These are phyloP conservation scores for Paratrypanosoma confusum DNA, from an alignment of 208 protist genomes.

Conservation along the genomic window DNA sequence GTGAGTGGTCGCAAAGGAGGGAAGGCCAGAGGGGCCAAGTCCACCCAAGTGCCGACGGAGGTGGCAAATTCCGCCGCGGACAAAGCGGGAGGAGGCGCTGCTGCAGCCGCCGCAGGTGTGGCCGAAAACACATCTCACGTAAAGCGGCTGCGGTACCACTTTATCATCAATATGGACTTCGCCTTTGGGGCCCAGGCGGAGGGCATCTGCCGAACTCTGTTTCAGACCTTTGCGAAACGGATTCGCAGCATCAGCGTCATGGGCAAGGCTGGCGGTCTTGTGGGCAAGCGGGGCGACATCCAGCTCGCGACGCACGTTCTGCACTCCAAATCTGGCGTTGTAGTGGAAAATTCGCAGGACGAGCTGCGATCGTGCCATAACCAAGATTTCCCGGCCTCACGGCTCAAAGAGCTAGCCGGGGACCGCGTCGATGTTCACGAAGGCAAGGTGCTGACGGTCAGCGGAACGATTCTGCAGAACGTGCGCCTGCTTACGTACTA, in stretches of 20 bases:
- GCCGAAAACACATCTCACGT: neutral
- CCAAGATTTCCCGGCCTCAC: conserved; percentile 41
- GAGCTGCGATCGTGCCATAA: conserved; percentile 76
- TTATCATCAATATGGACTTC: conserved; percentile 90
- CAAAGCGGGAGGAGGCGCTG: too few species aligned
- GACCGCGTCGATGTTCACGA: conserved; percentile 40
- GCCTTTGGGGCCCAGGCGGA: conserved; percentile 84
- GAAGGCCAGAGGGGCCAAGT: too few species aligned
- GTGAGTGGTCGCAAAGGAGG: too few species aligned
- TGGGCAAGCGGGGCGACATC: conserved; percentile 81
- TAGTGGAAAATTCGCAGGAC: conserved; percentile 74
- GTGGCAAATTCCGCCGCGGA: too few species aligned
- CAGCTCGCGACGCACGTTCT: conserved; percentile 77
- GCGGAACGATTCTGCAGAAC: conserved; percentile 84
- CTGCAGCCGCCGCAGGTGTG: too few species aligned
- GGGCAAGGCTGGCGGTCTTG: conserved; percentile 81
- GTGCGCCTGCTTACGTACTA: conserved; percentile 69
- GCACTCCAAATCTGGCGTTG: conserved; percentile 73
- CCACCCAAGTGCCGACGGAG: too few species aligned
- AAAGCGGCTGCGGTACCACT: conserved; percentile 35
- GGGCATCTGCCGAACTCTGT: conserved; percentile 64
- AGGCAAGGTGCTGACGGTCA: conserved; percentile 72
- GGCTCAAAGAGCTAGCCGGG: conserved; percentile 44
- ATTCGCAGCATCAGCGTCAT: conserved; percentile 82
- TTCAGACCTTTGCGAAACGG: conserved; percentile 64